Conservation (phyloP, 441 rosid species). For the Erodium chrysanthum region DNA sequence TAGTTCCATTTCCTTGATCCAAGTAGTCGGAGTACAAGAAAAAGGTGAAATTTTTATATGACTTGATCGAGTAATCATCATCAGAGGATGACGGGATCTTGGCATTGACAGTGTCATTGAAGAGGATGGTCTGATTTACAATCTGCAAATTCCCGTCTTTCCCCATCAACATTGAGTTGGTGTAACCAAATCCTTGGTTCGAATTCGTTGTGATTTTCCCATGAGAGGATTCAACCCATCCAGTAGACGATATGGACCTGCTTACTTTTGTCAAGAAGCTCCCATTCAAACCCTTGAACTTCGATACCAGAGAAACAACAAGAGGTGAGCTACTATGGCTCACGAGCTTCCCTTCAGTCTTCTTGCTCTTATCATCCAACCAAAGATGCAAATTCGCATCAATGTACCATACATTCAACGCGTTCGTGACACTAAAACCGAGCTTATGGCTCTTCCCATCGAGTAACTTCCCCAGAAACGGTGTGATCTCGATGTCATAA, state of each 20-base stretch:
- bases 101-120: constrained; percentile 34
- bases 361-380: constrained; percentile 46
- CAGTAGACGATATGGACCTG: constrained; percentile 44
- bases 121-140: constrained; percentile 49
- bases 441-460: constrained; percentile 53
- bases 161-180: constrained; percentile 44
- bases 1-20: constrained; percentile 31
- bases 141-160: constrained; percentile 48
- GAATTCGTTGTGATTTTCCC: constrained; percentile 44
- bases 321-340: constrained; percentile 31
- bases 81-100: neutral
- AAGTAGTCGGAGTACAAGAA: constrained; percentile 24
- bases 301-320: constrained; percentile 23
- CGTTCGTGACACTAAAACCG: constrained; percentile 57
- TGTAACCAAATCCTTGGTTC: constrained; percentile 43
- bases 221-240: constrained; percentile 56
- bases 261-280: constrained; percentile 37
- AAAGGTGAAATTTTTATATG: constrained; percentile 38
- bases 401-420: constrained; percentile 63
- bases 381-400: constrained; percentile 92
- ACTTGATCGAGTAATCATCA: constrained; percentile 19
- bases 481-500: constrained; percentile 73
- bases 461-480: constrained; percentile 52
- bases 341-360: constrained; percentile 46
- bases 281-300: constrained; percentile 52